Evolutionary conservation across 441 rosid species (phyloP), one percentile per base, ranked within the genome.

Genomic region (Geranium incanum): DNA sequence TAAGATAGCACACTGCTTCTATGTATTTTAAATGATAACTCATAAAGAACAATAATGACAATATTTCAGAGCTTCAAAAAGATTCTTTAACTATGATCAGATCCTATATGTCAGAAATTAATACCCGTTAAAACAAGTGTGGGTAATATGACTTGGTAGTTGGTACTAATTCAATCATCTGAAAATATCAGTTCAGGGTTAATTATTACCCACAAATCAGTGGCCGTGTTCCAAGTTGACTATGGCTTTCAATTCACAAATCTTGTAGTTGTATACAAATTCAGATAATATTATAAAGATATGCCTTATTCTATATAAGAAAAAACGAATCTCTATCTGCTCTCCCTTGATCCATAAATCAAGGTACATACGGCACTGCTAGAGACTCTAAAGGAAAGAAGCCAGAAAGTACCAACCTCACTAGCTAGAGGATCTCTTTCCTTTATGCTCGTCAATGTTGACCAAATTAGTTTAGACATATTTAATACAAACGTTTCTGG

Each of bases 401-500:
- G 2, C 66, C 65, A 75, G 3, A 71, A 72, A 75, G 70, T 69
- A 77, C 68, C 73, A 36, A 95, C 99, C 99, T 95, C 99, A 52
- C 99, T 95, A 73, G 96, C 98, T 70, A 95, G 97, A 2, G 98
- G 93, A 85, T 92, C 90, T 79, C 99, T 88, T 76, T 86, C 87
- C 84, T 79, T 87, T 74, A 89, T 92, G 70, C 79, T 79, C 62
- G 91, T 78, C 84, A 87, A 79, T 69, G 84, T 77, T 57, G 97
- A 86, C 97, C 97, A 92, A 36, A 82, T 87, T 50, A 95, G 85
- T 86, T 92, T 95, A 43, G 96, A 80, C 98, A 95, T 89, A 71
- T 87, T 85, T 71, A 95, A 85, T 79, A 81, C 88, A 77, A 90
- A 82, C 68, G 99, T 95, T 82, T 90, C 98, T 16, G 78, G 80